A percentile compares a stretch with the other conserved stretches of the same genome.
Conservation (phyloP, 2,329 filamentous ascomycete species). For the Seiridium cupressi region DNA sequence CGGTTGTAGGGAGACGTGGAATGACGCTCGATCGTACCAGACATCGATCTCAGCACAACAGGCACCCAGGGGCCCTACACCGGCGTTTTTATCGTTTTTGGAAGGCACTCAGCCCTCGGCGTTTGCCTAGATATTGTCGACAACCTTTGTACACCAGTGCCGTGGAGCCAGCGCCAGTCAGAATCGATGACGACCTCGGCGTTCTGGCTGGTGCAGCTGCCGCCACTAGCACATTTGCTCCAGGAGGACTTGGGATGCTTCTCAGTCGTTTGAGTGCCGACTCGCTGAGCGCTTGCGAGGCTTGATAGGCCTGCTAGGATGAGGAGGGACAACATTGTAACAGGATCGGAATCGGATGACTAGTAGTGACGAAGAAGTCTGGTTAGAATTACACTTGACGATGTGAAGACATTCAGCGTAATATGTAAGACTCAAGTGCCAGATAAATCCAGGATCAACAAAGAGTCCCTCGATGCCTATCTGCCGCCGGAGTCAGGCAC, state of each 20-base stretch:
- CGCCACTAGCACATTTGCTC: conserved; percentile 43
- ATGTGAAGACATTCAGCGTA: neutral
- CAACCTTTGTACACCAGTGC: conserved; percentile 27
- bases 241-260: conserved; percentile 46
- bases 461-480: neutral
- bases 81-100: conserved; percentile 48
- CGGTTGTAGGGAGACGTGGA: too few species aligned
- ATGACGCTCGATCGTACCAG: conserved; percentile 37
- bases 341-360: neutral
- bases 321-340: conserved; percentile 25
- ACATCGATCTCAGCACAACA: conserved; percentile 61
- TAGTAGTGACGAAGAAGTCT: neutral
- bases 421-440: neutral
- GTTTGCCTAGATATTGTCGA: conserved; percentile 29
- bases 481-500: neutral
- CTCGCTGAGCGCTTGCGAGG: conserved; percentile 39
- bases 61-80: conserved; percentile 48
- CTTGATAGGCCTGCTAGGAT: conserved; percentile 32
- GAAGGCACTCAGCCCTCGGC: conserved; percentile 48
- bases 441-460: neutral
- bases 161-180: conserved; percentile 54
- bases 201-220: conserved; percentile 38
- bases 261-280: conserved; percentile 38
- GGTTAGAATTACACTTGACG: neutral
- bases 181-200: conserved; percentile 48